phyloP scores from a whole-genome alignment of 2,329 filamentous ascomycete genomes.

The Huntiella moniliformis region DNA sequence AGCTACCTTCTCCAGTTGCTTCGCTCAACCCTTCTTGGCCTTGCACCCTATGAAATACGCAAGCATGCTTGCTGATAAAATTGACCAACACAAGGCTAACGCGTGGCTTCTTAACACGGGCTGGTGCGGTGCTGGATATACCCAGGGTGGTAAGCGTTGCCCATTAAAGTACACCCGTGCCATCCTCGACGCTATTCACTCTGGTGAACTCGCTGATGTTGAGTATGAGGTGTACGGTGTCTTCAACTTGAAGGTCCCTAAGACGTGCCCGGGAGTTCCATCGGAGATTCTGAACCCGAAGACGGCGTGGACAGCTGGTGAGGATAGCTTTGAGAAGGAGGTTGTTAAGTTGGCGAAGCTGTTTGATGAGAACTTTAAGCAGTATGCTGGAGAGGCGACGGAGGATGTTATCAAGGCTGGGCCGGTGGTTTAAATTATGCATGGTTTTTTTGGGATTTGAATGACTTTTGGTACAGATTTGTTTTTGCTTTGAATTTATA shows the following conservation, averaged over 20 bases:
- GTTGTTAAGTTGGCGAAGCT: slow-evolving; percentile 77
- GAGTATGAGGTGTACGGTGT: slow-evolving; percentile 91
- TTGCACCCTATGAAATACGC: slow-evolving; percentile 99
- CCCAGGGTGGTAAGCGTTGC: slow-evolving; percentile 88
- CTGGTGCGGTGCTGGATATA: slow-evolving; percentile 83
- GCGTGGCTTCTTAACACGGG: slow-evolving; percentile 98
- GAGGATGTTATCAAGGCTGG: slow-evolving; percentile 56
- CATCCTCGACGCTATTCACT: slow-evolving; percentile 93
- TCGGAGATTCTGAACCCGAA: slow-evolving; percentile 85
- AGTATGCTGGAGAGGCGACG: slow-evolving; percentile 74
- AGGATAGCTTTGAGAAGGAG: slow-evolving; percentile 66
- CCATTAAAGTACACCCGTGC: slow-evolving; percentile 97
- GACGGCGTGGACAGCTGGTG: slow-evolving; percentile 73
- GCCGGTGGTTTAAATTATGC: slow-evolving; percentile 21
- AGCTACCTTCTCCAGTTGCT: slow-evolving; percentile 97
- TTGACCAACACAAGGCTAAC: slow-evolving; percentile 82
- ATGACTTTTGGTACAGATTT: slow-evolving; percentile 2
- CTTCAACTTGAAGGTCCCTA: slow-evolving; percentile 96
- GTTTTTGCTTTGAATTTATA: slow-evolving; percentile 5
- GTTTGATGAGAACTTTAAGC: slow-evolving; percentile 95
- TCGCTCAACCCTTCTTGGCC: slow-evolving; percentile 96
- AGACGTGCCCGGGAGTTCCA: slow-evolving; percentile 72
- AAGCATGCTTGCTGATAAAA: slow-evolving; percentile 97
- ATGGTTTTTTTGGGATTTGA: not conserved
- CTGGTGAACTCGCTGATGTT: slow-evolving; percentile 76